A percentile compares a stretch with the other conserved stretches of the same genome.
phyloP scores from a whole-genome alignment of 345 rosid species.

The Boechera stricta region DNA sequence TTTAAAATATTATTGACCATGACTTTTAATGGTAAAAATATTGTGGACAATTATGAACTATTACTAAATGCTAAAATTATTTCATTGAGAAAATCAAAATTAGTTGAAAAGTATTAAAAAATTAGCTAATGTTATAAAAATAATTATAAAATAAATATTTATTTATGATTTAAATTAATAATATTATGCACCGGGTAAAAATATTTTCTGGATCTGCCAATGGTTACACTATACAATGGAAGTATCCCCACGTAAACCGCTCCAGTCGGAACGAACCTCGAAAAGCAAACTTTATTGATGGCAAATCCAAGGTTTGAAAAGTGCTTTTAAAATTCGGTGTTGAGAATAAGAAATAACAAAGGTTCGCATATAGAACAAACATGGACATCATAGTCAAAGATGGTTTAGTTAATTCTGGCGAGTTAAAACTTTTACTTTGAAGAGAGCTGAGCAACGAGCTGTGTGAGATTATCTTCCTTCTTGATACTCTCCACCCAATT shows the following conservation, averaged over 20 bases:
- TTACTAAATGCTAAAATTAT: too few relatives aligned
- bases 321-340: neutral
- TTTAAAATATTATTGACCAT: too few relatives aligned
- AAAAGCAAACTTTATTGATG: conserved; percentile 23
- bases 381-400: neutral
- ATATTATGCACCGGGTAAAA: too few relatives aligned
- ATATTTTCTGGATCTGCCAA: too few relatives aligned
- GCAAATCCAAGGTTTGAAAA: conserved; percentile 7
- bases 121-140: too few relatives aligned
- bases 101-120: too few relatives aligned
- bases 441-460: conserved; percentile 57
- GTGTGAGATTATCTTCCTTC: conserved; percentile 58
- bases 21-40: too few relatives aligned
- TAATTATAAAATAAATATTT: too few relatives aligned
- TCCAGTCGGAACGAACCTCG: neutral
- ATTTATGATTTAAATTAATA: too few relatives aligned
- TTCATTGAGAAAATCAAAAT: too few relatives aligned
- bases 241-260: neutral
- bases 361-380: conserved; percentile 2
- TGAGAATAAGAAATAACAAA: conserved; percentile 11
- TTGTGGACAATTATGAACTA: too few relatives aligned
- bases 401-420: conserved; percentile 15
- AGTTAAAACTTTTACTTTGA: conserved; percentile 9
- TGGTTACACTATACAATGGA: neutral
- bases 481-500: conserved; percentile 77